Percentiles rank a stretch among this genome's conserved stretches.
Evolutionary conservation across 306 rosid species (phyloP).

Genomic region (Neltuma alba): DNA sequence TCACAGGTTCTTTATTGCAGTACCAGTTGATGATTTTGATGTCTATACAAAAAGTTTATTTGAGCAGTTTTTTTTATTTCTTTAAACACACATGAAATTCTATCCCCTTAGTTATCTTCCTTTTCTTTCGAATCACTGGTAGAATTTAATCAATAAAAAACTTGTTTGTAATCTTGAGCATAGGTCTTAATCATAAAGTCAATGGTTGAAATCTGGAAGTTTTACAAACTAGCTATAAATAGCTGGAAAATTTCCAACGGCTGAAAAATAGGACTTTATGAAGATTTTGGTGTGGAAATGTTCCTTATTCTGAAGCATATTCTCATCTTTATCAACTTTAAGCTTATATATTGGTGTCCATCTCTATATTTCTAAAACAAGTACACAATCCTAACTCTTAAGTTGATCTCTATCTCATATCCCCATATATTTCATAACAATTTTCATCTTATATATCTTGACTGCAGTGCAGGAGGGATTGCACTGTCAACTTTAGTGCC

Average conservation of each 20-base stretch:
- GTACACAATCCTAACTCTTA: neutral
- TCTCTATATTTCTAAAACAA: neutral
- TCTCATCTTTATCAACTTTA: neutral
- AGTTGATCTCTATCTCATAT: neutral
- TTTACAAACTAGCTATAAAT: neutral
- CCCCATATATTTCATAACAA: slow-evolving; percentile 23
- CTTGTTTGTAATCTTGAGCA: slow-evolving; percentile 14
- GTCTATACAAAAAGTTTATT: neutral
- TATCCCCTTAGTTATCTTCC: slow-evolving; percentile 7
- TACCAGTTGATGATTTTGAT: slow-evolving; percentile 19
- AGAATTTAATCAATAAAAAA: slow-evolving; percentile 31
- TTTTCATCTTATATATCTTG: slow-evolving; percentile 43
- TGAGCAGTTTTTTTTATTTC: slow-evolving; percentile 17
- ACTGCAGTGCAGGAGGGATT: slow-evolving; percentile 99
- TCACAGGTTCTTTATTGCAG: slow-evolving; percentile 66
- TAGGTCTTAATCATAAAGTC: neutral
- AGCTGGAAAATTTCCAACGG: neutral
- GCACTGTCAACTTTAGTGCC: slow-evolving; percentile 96
- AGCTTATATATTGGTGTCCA: slow-evolving; percentile 5
- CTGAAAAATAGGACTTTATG: neutral
- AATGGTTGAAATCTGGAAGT: slow-evolving; percentile 8
- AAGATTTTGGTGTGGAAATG: neutral
- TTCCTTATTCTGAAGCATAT: slow-evolving; percentile 1
- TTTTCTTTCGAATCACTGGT: slow-evolving; percentile 5
- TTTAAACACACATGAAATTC: too few species aligned